Conservation (phyloP, 805 yeast species). For the Metschnikowia matae region DNA sequence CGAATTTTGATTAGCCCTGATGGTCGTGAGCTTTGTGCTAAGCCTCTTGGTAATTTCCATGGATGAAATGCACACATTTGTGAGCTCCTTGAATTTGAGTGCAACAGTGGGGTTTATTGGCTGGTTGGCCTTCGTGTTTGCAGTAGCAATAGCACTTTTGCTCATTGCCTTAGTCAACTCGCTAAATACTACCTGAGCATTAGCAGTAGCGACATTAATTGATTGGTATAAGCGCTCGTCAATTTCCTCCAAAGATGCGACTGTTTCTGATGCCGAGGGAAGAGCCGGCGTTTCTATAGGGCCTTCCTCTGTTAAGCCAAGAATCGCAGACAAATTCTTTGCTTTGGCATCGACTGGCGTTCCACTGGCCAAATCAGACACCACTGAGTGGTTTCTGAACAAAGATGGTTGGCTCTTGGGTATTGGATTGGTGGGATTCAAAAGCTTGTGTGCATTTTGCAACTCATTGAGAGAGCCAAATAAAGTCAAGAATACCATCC, state of each 20-base stretch:
- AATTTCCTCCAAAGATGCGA: slow-evolving; percentile 36
- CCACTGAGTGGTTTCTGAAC: slow-evolving; percentile 6
- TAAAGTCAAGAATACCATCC: slow-evolving; percentile 23
- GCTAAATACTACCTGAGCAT: slow-evolving; percentile 74
- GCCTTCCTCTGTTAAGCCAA: slow-evolving; percentile 8
- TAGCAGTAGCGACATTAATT: slow-evolving; percentile 55
- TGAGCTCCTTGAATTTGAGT: slow-evolving; percentile 67
- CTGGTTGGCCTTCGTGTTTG: slow-evolving; percentile 20
- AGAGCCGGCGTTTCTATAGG: slow-evolving; percentile 9
- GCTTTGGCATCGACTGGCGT: slow-evolving; percentile 5
- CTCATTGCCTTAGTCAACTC: slow-evolving; percentile 68
- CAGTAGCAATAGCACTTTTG: slow-evolving; percentile 54
- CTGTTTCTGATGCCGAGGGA: slow-evolving; percentile 11
- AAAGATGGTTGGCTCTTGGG: background rate
- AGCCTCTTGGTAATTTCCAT: slow-evolving; percentile 77
- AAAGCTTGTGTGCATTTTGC: slow-evolving; percentile 56
- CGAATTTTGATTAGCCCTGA: slow-evolving; percentile 44
- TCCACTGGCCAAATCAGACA: background rate
- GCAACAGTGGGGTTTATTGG: slow-evolving; percentile 45
- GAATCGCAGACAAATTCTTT: slow-evolving; percentile 6
- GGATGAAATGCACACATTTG: slow-evolving; percentile 71
- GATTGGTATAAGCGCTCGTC: slow-evolving; percentile 68
- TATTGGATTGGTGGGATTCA: slow-evolving; percentile 13
- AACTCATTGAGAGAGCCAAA: slow-evolving; percentile 65
- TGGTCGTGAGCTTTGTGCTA: slow-evolving; percentile 48